phyloP scores from a whole-genome alignment of 2,329 filamentous ascomycete genomes.

The Amauroascus niger region DNA sequence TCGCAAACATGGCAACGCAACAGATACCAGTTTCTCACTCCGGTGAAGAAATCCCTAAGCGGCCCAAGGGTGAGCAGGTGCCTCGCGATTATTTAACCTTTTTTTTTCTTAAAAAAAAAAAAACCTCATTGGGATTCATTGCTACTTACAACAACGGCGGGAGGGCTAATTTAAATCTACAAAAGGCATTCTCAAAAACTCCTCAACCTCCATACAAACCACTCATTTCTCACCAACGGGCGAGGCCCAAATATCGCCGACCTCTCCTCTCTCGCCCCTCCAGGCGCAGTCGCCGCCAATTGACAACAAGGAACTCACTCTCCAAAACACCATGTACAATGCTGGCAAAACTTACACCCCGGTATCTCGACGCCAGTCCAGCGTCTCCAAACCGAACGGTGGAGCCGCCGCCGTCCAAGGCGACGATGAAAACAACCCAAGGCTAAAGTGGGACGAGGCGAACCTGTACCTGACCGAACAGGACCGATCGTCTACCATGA shows the following conservation, averaged over 20 bases:
- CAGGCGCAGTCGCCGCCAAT: slow-evolving; percentile 38
- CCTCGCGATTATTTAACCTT: no score
- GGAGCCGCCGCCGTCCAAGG: no score
- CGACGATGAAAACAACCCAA: slow-evolving; percentile 54
- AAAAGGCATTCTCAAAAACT: slow-evolving; percentile 88
- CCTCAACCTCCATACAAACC: slow-evolving; percentile 49
- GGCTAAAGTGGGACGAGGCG: slow-evolving; percentile 96
- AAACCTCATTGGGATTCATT: no score
- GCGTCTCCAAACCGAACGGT: slow-evolving; percentile 37
- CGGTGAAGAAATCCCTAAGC: slow-evolving; percentile 29
- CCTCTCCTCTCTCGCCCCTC: slow-evolving; percentile 25
- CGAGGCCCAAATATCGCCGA: slow-evolving; percentile 25
- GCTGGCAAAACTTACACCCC: slow-evolving; percentile 69
- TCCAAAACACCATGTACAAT: slow-evolving; percentile 91
- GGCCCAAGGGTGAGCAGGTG: slow-evolving; percentile 38
- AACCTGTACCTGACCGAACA: slow-evolving; percentile 97
- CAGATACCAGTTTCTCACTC: slow-evolving; percentile 16
- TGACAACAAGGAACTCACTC: slow-evolving; percentile 73
- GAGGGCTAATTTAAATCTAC: neutral
- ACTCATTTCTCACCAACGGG: slow-evolving; percentile 40
- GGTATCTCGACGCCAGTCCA: slow-evolving; percentile 61
- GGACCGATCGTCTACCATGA: slow-evolving; percentile 92
- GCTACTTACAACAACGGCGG: neutral
- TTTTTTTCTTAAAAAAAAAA: no score
- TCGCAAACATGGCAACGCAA: slow-evolving; percentile 5